phyloP scores from a whole-genome alignment of 345 rosid species.

The Gossypium rotundifolium region DNA sequence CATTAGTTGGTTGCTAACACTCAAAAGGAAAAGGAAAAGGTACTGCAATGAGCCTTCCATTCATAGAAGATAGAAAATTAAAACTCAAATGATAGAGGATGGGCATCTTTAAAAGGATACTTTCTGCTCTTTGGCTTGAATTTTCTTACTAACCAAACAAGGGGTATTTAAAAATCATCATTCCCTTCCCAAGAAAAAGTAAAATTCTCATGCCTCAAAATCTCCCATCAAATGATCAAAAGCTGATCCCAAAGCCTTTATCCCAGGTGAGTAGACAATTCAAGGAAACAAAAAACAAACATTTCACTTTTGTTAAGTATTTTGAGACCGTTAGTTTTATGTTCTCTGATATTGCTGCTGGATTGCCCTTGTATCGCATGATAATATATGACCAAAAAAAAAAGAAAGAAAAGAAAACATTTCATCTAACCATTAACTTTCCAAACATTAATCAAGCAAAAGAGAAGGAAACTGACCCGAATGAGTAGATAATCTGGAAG shows the following conservation, averaged over 20 bases:
- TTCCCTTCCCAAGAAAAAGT: neutral
- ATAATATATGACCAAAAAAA: too few species aligned
- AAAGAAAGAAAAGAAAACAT: neutral
- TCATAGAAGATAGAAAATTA: neutral
- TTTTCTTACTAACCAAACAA: conserved; percentile 1
- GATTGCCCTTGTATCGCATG: too few species aligned
- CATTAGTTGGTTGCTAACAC: neutral
- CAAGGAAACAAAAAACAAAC: neutral
- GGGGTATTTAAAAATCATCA: neutral
- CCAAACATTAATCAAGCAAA: neutral
- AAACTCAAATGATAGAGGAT: neutral
- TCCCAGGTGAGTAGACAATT: neutral
- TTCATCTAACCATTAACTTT: neutral
- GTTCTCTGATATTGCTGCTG: too few species aligned
- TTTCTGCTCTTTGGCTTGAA: neutral
- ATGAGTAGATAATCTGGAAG: conserved; percentile 68
- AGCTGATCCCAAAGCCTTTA: neutral
- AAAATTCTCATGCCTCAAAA: neutral
- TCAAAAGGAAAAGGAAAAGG: neutral
- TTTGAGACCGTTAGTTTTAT: too few species aligned
- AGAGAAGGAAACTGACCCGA: conserved; percentile 50
- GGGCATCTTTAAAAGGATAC: neutral
- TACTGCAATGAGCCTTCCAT: neutral
- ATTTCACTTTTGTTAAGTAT: neutral
- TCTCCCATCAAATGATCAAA: conserved; percentile 3